Conservation (phyloP, 192 early-diverging fungal genomes). For the Linnemannia hyalina region DNA sequence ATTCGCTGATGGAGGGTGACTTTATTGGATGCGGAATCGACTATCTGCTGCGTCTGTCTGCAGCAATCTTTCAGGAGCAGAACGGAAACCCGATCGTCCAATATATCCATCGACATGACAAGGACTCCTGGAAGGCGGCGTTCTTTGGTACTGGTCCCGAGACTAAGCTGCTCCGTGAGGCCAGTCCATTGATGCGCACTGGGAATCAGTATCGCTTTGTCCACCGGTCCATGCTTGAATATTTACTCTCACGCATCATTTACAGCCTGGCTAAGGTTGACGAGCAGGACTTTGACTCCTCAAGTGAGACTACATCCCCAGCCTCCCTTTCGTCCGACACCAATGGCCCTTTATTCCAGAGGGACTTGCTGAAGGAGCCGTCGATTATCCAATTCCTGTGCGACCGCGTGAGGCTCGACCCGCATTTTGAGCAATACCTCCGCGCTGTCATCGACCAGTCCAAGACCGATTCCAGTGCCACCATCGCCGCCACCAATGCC, state of each 20-base stretch:
- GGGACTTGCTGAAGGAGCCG: background rate
- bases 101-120: background rate
- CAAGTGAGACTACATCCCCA: background rate
- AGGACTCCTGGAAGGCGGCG: background rate
- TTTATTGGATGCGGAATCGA: background rate
- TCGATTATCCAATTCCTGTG: constrained; percentile 17
- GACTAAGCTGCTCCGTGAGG: too few species aligned
- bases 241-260: background rate
- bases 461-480: too few species aligned
- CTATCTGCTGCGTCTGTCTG: background rate
- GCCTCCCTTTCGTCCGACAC: background rate
- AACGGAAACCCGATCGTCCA: background rate
- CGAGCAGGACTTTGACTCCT: background rate
- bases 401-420: background rate
- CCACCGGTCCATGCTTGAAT: background rate
- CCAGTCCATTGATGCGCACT: background rate
- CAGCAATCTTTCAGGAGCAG: background rate
- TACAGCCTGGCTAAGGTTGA: background rate
- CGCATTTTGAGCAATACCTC: background rate
- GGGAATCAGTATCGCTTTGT: background rate
- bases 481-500: too few species aligned
- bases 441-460: too few species aligned
- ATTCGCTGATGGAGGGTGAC: too few species aligned
- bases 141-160: background rate
- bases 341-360: background rate